Evolutionary conservation across 2,329 filamentous ascomycete species (phyloP), one percentile per base, ranked within the genome.

Genomic region (Epichloe amarillans): DNA sequence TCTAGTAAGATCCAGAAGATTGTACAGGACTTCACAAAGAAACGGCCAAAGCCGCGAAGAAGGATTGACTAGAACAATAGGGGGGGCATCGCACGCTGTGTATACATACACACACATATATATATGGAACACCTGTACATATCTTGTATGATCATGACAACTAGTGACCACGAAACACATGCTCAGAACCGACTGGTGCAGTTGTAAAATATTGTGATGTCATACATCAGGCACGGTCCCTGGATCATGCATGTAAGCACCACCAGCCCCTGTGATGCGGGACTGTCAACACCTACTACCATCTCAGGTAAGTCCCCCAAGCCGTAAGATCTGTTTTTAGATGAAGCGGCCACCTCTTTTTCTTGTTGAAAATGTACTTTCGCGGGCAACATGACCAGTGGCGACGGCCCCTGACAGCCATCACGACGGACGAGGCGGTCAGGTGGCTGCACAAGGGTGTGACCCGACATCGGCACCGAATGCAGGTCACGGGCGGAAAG

Each of bases 1-100:
- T 54, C 68, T 39, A 71, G 72, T 50, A 72, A 71, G 55, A 68
- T 78, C 56, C 72, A 72, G 54, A 78, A 78, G 59, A 60, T 69
- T 50, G 60, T 63, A 52, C 60, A 68, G 51, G 72, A 75, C 54
- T 55, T 63, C 26, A 55, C 59, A 49, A 66, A 71, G 58, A 67
- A 64, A 53, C 69, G 70, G 60, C 64, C 66, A 1, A 70, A 64
- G 55, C 63, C 64, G 53, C 68, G 68, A 55, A 71, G 66, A 57
- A 65, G 66, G 59, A 50, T 64, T 60, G 65, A 66, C 60, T 72
- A 71, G 66, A 61, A 61, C 37, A 53, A 53, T 58, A 57, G 58
- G 54, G 23, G 4, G 60, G 54, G 44, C 58, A 45, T 15, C 33
- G 59, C 57, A 53, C 57, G 59, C 59, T 70, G 68, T 70, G 69